Conservation (phyloP, 805 yeast genomes). For the Teunomyces cretensis region DNA sequence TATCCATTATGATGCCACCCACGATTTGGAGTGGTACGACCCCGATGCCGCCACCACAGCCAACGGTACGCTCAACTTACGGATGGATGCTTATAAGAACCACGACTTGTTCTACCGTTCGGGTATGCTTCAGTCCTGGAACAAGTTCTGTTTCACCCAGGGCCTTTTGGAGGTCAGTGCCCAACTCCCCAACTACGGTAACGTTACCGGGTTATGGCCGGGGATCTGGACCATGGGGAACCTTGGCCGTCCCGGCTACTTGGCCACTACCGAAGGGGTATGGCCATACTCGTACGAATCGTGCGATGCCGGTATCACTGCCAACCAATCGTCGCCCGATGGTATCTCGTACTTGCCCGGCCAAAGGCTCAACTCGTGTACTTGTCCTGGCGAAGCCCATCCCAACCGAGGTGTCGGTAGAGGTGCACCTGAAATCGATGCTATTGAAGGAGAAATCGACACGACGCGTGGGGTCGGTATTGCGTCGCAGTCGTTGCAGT, state of each 20-base stretch:
- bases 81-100: conserved; percentile 80
- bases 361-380: conserved; percentile 72
- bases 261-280: conserved; percentile 85
- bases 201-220: conserved; percentile 88
- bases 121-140: conserved; percentile 93
- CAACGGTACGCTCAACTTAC: conserved; percentile 66
- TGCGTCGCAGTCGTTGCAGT: conserved; percentile 91
- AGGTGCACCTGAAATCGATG: conserved; percentile 96
- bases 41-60: conserved; percentile 85
- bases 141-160: conserved; percentile 82
- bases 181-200: conserved; percentile 75
- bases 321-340: conserved; percentile 87
- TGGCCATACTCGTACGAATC: conserved; percentile 91
- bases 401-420: conserved; percentile 90
- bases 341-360: conserved; percentile 88
- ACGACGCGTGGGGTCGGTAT: conserved; percentile 54
- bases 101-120: conserved; percentile 82
- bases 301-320: conserved; percentile 93
- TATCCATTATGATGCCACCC: conserved; percentile 80
- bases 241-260: conserved; percentile 86
- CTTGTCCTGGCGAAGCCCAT: conserved; percentile 80
- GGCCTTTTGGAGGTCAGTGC: conserved; percentile 79
- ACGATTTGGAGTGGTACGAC: conserved; percentile 91
- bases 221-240: conserved; percentile 96
- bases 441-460: conserved; percentile 79